Evolutionary conservation across 768 basidiomycete genomes (phyloP), one percentile per base, ranked within the genome.

Genomic region (Leccinum sublutescens): DNA sequence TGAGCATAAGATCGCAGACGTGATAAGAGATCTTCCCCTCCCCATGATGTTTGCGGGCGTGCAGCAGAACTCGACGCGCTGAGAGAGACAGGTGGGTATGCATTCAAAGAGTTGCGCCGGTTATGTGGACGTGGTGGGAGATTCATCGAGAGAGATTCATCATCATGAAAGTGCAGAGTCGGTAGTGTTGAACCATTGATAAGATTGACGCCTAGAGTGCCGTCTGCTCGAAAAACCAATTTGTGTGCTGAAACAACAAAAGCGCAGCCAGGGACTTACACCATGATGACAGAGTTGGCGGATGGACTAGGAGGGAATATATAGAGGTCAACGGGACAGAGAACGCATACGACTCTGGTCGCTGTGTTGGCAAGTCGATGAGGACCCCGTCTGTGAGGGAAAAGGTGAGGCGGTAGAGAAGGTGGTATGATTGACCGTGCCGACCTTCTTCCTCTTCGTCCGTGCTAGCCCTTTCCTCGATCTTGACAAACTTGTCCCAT

Each of bases 91-190:
- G 87, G 83, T 53, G 89, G 88, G 64, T 90, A 91, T 12, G 85
- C 77, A 19, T 78, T 82, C 3, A 79, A 74, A 54, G 76, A 76
- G 58, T 68, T 73, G 33, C 63, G 73, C 53, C 64, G 70, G 54
- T 62, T 71, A 67, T 67, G 80, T 33, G 55, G 12, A 66, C 58
- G 85, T 63, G 69, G 68, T 11, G 73, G 68, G 54, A 84, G 72
- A 3, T 83, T 83, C 70, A 86, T 85, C 4, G 94, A 95, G 33
- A 84, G 84, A 0, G 94, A 95, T 72, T 98, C 95, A 66, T 98
- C 95, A 69, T 98, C 97, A 72, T 98, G 97, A 74, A 98, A 98
- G 74, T 95, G 86, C 2, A 99, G 82, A 1, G 91, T 93, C 0
- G 95, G 93, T 0, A 97, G 80, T 1, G 94, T 91, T 52, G 88